Evolutionary conservation across 2,329 filamentous ascomycete genomes (phyloP), one percentile per base, ranked within the genome.

Genomic region (Alternaria sp.): DNA sequence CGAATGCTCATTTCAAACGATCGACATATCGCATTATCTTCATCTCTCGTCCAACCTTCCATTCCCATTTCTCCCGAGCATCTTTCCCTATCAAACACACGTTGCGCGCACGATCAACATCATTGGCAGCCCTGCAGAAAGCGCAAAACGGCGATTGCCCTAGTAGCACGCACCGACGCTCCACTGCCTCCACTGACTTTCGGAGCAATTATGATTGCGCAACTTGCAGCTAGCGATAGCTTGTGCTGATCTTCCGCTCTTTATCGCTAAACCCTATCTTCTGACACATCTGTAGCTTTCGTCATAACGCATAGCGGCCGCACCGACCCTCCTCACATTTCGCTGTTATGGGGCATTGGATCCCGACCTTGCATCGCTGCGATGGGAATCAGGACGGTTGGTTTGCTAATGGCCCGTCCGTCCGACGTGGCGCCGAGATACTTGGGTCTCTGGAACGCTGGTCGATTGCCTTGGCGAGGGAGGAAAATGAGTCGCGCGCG

Each of bases 351-450:
- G 49, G 32, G 41, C 30, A 46, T 46, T 14, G 40, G 36, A 45
- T 58, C 49, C 55, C 55, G 46, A 36, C 34, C 46, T 49, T n/a
- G 20, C 46, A 22, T 34, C 32, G 46, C 46, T 27, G 30, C 46
- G 46, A 50, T 36, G 46, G 46, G 14, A 20, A 38, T 14, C 32
- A 50, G 14, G 40, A 43, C 11, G 0, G 46, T 32, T n/a, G 20
- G 30, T 43, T 43, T 54, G 51, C 20, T 54, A 44, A 46, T 27
- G 44, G 16, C 40, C 56, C 49, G 28, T 53, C 32, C 27, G 49
- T 38, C 56, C 56, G 56, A 58, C 56, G 28, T 58, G 56, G 49
- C 41, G 56, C 56, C 56, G 56, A 58, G 46, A 50, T 49, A 36
- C 30, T 49, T 49, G 46, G 46, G 22, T 34, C 30, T 32, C 46